phyloP scores from a whole-genome alignment of 331 rosid species.

The Malus hybrid region DNA sequence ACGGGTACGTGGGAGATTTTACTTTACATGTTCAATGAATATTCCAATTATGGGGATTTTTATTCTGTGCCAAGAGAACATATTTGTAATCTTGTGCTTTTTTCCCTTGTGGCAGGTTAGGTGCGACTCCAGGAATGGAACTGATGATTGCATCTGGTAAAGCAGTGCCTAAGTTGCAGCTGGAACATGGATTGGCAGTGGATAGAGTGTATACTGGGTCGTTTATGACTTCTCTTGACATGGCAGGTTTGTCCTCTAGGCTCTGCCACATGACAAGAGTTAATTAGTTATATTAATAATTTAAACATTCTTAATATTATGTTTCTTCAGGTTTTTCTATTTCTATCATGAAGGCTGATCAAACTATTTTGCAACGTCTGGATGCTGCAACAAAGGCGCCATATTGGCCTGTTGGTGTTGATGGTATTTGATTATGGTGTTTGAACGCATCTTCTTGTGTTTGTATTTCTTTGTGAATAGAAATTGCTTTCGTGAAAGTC shows the following conservation, averaged over 20 bases:
- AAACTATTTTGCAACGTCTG: conserved; percentile 52
- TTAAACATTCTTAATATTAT: conserved; percentile 16
- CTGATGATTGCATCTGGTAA: conserved; percentile 90
- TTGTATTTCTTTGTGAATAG: not conserved
- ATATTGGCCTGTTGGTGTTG: conserved; percentile 85
- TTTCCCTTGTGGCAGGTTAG: conserved; percentile 47
- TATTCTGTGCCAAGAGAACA: not conserved
- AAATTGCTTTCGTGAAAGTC: not conserved
- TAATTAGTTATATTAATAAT: conserved; percentile 4
- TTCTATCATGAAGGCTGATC: conserved; percentile 82
- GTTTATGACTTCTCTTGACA: conserved; percentile 93
- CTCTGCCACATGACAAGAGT: not conserved
- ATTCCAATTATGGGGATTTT: not conserved
- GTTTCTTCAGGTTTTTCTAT: conserved; percentile 76
- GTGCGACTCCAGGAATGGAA: conserved; percentile 77
- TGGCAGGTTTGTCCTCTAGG: conserved; percentile 69
- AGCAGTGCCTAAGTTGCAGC: conserved; percentile 80
- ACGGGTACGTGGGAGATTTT: conserved; percentile 51
- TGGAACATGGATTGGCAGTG: conserved; percentile 95
- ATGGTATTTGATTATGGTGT: conserved; percentile 38
- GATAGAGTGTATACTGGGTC: conserved; percentile 97
- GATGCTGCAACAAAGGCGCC: conserved; percentile 91
- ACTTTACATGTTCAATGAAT: not conserved
- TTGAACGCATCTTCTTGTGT: not conserved
- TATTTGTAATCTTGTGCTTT: not conserved